Conservation (phyloP, 371 early-diverging fungal species). For the Lichtheimia ramosa region DNA sequence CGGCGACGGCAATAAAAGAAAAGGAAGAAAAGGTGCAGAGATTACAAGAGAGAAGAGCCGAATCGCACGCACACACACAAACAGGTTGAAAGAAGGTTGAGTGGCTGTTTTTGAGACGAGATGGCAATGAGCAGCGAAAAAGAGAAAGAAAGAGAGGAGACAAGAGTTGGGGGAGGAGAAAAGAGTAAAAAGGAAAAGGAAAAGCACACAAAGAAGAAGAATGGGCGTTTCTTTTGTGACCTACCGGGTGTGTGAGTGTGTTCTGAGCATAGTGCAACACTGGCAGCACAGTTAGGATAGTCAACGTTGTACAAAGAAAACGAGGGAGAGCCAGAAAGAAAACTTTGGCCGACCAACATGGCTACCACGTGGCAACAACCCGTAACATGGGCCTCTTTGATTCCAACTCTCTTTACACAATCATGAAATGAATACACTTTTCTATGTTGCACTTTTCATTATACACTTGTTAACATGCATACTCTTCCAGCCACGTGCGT, state of each 20-base stretch:
- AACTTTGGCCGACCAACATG: neutral
- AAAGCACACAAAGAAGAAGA: constrained; percentile 2
- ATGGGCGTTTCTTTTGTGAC: neutral
- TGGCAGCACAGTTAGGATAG: neutral
- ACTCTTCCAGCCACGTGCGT: no score
- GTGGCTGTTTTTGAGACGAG: neutral
- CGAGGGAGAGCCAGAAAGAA: constrained; percentile 1
- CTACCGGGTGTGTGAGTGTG: no score
- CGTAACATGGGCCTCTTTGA: no score
- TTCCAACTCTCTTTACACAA: no score
- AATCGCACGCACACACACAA: no score
- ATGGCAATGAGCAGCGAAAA: neutral
- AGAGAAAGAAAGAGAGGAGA: constrained; percentile 3
- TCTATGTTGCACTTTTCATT: no score
- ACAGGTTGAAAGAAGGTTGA: no score
- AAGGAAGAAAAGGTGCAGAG: neutral
- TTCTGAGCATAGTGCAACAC: no score
- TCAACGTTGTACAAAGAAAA: neutral
- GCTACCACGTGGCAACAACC: constrained; percentile 1
- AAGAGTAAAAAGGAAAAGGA: constrained; percentile 5
- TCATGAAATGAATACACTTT: no score
- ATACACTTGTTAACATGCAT: no score
- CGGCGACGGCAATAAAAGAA: neutral
- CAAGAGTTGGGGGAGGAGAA: neutral
- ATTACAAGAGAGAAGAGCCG: neutral